These are phyloP conservation scores for Citrus cavaleriei DNA, from an alignment of 345 rosid genomes.

Conservation along the genomic window DNA sequence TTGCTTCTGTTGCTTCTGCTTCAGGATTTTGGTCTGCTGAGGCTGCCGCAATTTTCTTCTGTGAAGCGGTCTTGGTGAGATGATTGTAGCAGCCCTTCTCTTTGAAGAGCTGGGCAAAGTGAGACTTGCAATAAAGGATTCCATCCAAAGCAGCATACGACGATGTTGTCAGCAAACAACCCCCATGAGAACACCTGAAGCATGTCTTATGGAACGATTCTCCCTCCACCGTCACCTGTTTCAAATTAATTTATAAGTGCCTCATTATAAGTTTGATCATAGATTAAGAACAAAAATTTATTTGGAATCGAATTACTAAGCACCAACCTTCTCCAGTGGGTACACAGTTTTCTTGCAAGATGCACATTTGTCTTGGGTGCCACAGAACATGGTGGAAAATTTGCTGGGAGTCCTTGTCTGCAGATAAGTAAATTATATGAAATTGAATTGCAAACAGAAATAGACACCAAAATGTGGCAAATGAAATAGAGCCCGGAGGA, in stretches of 20 bases:
- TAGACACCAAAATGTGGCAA: not conserved
- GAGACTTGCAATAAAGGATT: conserved; percentile 46
- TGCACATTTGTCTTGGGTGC: conserved; percentile 51
- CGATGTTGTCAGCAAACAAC: conserved; percentile 43
- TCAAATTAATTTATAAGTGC: not conserved
- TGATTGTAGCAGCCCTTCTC: conserved; percentile 44
- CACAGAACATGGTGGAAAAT: conserved; percentile 38
- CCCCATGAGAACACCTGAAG: conserved; percentile 56
- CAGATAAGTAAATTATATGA: not conserved
- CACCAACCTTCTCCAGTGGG: conserved; percentile 48
- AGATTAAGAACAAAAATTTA: no score
- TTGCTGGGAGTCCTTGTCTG: conserved; percentile 49
- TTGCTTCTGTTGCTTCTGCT: not conserved
- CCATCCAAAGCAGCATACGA: conserved; percentile 54
- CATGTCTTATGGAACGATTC: conserved; percentile 47
- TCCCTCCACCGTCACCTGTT: conserved; percentile 50
- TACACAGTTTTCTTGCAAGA: conserved; percentile 43
- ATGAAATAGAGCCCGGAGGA: not conserved
- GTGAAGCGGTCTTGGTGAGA: conserved; percentile 30
- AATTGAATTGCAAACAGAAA: not conserved
- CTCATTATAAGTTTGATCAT: not conserved
- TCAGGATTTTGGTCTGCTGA: conserved; percentile 5
- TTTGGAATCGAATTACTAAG: not conserved
- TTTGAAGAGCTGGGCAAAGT: conserved; percentile 51
- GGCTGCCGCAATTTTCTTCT: conserved; percentile 15